Base-by-base conservation (phyloP, 139 green algal species). In the Diplosphaera chodatii region DNA sequence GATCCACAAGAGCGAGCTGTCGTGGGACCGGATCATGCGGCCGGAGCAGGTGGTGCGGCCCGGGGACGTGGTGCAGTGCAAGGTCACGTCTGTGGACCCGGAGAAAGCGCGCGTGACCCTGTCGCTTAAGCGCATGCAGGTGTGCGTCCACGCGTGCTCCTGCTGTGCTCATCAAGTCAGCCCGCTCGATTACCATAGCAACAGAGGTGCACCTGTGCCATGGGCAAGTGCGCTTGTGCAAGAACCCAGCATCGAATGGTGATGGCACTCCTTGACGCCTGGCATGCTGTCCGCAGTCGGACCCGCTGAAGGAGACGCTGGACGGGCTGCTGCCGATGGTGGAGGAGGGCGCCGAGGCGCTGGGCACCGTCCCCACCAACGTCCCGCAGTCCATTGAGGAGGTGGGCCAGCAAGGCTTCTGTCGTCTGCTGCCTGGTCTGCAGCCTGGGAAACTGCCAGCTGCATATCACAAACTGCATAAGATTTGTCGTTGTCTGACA, bases 1-100 rank as follows among this genome's bases (percentile, higher is more conserved):
- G 55, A 68, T 89, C 25, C 82, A 85, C 64, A 74, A 87, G 48
- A 78, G 67, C 1, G 86, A 91, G 75, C 64, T 91, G 16, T 81
- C 70, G 55, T 91, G 85, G 78, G 74, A 82, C 63, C 63, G 41
- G 20, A 40, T 83, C 0, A 28, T 37, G 16, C 71, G 70, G n/a
- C 77, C 77, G 25, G 72, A 78, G 33, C 65, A 69, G 34, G 72
- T 79, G 33, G 72, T 83, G 25, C 41, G 75, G 27, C 34, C 66
- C 5, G 77, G 77, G 28, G 41, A 76, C 31, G 18, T 56, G 1
- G 69, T 83, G 4, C 37, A 28, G 13, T 78, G 76, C 55, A 81
- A 78, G 41, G 74, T 83, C 62, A 66, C 69, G 64, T 63, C 68
- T 22, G 31, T 80, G 18, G 59, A 80, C 67, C 37, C 32, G 28